These are phyloP conservation scores for Aspergillus sojae DNA, from an alignment of 2,329 filamentous ascomycete species.

Conservation along the genomic window DNA sequence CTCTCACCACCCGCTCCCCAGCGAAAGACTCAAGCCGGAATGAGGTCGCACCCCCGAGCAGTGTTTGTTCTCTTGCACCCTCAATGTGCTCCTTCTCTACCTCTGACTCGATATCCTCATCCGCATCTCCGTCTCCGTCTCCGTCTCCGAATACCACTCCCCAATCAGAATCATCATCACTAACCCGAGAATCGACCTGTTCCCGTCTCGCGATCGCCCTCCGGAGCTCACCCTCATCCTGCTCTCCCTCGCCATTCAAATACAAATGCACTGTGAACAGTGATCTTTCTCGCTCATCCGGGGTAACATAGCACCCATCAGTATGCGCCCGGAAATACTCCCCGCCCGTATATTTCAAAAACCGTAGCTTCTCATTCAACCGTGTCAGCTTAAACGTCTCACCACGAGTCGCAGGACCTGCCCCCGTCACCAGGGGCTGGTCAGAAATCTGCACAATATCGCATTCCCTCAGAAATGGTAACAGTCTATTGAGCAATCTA, in stretches of 20 bases:
- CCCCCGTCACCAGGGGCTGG: constrained; percentile 47
- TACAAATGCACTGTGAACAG: constrained; percentile 61
- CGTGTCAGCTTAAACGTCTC: constrained; percentile 43
- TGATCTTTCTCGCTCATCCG: constrained; percentile 53
- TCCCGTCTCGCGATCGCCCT: constrained; percentile 19
- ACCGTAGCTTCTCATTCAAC: constrained; percentile 73
- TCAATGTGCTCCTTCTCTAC: background rate
- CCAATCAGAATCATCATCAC: background rate
- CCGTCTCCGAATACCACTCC: constrained; percentile 9
- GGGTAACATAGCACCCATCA: constrained; percentile 65
- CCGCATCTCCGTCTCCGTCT: constrained; percentile 20
- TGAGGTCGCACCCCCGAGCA: constrained; percentile 57
- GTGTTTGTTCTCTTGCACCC: background rate
- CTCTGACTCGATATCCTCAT: constrained; percentile 16
- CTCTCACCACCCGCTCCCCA: constrained; percentile 37
- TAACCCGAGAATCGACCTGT: background rate
- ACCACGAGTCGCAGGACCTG: constrained; percentile 34
- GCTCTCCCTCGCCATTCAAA: constrained; percentile 48
- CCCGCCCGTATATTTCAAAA: constrained; percentile 70
- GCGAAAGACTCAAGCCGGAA: constrained; percentile 44
- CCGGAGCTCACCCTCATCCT: constrained; percentile 30
- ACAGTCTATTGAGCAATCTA: constrained; percentile 65
- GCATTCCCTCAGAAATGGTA: constrained; percentile 52
- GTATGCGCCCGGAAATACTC: constrained; percentile 75
- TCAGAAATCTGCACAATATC: constrained; percentile 40